Evolutionary conservation across 805 yeast species (phyloP).

Genomic region (Sugiyamaella floridensis): DNA sequence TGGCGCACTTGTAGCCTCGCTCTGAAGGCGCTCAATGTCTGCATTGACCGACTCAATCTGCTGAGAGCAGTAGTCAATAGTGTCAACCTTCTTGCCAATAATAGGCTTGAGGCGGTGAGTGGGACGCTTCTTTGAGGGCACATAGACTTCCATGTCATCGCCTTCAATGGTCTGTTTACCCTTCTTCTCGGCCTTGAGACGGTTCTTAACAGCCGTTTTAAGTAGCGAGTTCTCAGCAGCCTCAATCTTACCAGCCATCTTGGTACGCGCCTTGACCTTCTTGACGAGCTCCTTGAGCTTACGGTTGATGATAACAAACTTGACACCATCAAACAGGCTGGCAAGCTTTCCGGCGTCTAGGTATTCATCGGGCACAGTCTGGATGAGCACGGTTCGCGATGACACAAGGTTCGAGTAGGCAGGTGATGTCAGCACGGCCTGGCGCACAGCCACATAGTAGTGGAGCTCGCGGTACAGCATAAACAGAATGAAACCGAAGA

Average conservation of each 20-base stretch:
- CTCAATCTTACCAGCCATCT: conserved; percentile 58
- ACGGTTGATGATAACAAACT: conserved; percentile 73
- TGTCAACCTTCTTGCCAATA: conserved; percentile 78
- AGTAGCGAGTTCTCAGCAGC: conserved; percentile 53
- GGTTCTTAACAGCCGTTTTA: conserved; percentile 54
- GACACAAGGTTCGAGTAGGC: conserved; percentile 66
- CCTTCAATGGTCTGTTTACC: conserved; percentile 32
- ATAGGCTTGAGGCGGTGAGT: conserved; percentile 65
- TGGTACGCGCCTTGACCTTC: conserved; percentile 53
- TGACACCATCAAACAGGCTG: conserved; percentile 76
- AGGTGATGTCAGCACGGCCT: conserved; percentile 75
- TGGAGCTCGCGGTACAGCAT: conserved; percentile 76
- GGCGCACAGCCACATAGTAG: conserved; percentile 68
- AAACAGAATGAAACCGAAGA: conserved; percentile 61
- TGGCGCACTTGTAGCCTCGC: conserved; percentile 42
- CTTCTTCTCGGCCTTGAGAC: conserved; percentile 61
- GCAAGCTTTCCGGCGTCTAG: conserved; percentile 66
- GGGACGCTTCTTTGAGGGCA: conserved; percentile 72
- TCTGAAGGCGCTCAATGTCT: conserved; percentile 55
- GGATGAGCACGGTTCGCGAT: conserved; percentile 77
- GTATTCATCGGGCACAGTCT: conserved; percentile 70
- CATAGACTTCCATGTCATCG: conserved; percentile 36
- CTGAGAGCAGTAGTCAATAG: conserved; percentile 66
- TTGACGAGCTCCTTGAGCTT: conserved; percentile 47
- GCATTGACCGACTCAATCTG: conserved; percentile 61